Base-by-base conservation (phyloP, 305 asterid species). In the Fraxinus paxiana region DNA sequence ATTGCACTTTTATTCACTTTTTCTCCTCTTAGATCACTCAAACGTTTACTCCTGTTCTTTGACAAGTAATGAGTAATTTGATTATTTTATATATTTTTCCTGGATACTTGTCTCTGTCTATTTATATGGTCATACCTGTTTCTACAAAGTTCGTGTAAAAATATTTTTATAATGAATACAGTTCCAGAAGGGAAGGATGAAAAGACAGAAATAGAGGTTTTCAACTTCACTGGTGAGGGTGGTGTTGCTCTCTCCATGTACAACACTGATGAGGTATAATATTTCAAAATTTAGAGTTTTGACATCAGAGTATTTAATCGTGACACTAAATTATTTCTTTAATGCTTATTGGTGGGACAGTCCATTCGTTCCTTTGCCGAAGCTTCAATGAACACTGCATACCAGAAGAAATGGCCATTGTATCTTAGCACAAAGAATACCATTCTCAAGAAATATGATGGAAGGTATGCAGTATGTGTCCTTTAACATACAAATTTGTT, bases 381-480 rank as follows among this genome's bases (percentile, higher is more conserved):
- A 22, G 94, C 98, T 85, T 95, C 98, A 41, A 93, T 95, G 98
- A 92, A 79, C 88, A 90, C 92, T 43, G 98, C 98, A 13, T 89
- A 83, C 83, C 86, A 82, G 92, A 95, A 93, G 86, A 95, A 92
- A 88, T 93, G 98, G 98, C 98, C 98, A 10, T 87, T 95, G 75
- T 95, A 93, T 88, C 98, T 95, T 84, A 95, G 98, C 90, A 93
- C 98, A 51, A 95, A 95, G 86, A 93, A 95, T 79, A 95, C 98
- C 30, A 93, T 95, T 81, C 97, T 95, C 77, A 93, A 95, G 88
- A 95, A 92, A 85, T 95, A 93, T 85, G 98, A 95, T 77, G 98
- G 98, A 83, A 92, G 97, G 98, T 95, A 85, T 82, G 80, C 37
- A 34, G 15, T 63, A 18, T 51, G 26, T 17, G 24, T 61, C 33